phyloP scores from a whole-genome alignment of 1,284 basidiomycete species.

The Ustilago shanxiensis region DNA sequence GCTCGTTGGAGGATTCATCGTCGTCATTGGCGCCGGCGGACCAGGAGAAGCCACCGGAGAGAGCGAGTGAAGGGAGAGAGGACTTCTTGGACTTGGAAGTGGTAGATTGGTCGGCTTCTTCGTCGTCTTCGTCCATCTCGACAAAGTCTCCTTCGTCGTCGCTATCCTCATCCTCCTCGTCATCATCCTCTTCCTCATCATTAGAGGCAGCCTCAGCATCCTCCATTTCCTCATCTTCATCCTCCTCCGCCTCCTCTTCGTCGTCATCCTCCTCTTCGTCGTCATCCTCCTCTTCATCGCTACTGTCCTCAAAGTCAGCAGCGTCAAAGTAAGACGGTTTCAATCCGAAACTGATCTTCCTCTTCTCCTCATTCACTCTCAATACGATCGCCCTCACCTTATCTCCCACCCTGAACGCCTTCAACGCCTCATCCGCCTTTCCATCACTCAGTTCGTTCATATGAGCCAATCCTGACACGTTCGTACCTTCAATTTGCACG shows the following conservation, averaged over 20 bases:
- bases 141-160: conserved; percentile 41
- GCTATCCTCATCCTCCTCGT: conserved; percentile 47
- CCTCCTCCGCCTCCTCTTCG: conserved; percentile 35
- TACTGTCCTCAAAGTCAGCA: conserved; percentile 69
- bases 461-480: conserved; percentile 91
- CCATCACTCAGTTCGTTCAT: conserved; percentile 72
- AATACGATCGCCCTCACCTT: conserved; percentile 84
- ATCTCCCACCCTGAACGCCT: conserved; percentile 88
- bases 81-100: conserved; percentile 27
- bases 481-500: conserved; percentile 85
- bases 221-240: conserved; percentile 41
- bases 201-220: conserved; percentile 57
- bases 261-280: conserved; percentile 67
- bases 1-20: conserved; percentile 14
- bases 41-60: conserved; percentile 74
- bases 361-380: conserved; percentile 80
- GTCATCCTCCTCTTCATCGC: conserved; percentile 72
- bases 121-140: conserved; percentile 64
- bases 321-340: conserved; percentile 86
- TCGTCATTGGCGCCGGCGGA: conserved; percentile 70
- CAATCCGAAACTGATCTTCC: conserved; percentile 85
- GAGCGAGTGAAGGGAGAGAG: conserved; percentile 68
- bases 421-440: conserved; percentile 76
- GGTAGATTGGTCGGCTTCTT: conserved; percentile 33
- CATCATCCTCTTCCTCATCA: conserved; percentile 54